Evolutionary conservation across 2,329 filamentous ascomycete species (phyloP), one percentile per base, ranked within the genome.

Genomic region (Lachnellula cervina): DNA sequence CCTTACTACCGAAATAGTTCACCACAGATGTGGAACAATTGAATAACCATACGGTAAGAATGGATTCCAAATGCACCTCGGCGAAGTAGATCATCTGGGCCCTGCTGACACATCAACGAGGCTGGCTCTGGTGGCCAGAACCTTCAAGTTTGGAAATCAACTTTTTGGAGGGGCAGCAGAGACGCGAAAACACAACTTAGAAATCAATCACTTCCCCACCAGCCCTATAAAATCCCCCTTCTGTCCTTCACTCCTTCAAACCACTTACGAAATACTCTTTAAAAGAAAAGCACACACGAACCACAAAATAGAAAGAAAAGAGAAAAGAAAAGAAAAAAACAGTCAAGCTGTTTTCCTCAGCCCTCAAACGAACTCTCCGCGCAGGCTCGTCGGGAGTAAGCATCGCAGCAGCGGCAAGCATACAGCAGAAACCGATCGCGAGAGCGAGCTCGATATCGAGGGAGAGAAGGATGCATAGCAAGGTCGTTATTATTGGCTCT

Each of bases 281-380:
- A 19, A 44, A 4, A 13, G 9, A 1, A 4, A 21, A 4, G 21
- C 17, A 45, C 13, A 45, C 19, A 45, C 17, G 5, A 21, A 23
- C n/a, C n/a, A n/a, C n/a, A n/a, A n/a, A n/a, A n/a, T n/a, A n/a
- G n/a, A n/a, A n/a, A n/a, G n/a, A n/a, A n/a, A n/a, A n/a, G n/a
- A n/a, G n/a, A n/a, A n/a, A 7, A 25, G 34, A 51, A 21, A 48
- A 57, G 37, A 43, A 48, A 44, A 49, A 55, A 62, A 70, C 78
- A 84, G 87, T 77, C 89, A 96, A 92, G 79, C 82, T 96, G 93
- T 96, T 96, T 81, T 90, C 90, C 79, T 90, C 87, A 73, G 79
- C 82, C 63, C 84, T 93, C 67, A 83, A 83, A 76, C 84, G 89
- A 72, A 83, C 88, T 70, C 79, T 95, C 69, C 84, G 88, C 75